Conservation (phyloP, 176 grass and related monocot genomes). For the Themeda triandra region DNA sequence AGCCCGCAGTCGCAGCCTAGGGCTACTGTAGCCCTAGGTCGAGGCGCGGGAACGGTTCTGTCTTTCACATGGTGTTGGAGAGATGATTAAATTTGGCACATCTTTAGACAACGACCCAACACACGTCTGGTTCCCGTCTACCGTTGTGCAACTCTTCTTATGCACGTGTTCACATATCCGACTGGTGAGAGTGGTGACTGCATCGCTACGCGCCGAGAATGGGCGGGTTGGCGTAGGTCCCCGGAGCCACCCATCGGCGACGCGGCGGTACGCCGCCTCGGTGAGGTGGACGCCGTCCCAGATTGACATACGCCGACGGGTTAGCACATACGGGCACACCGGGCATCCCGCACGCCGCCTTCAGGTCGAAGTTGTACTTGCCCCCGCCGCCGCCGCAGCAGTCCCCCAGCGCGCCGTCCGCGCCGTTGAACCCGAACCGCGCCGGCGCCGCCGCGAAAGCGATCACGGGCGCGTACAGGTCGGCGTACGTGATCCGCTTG, state of each 20-base stretch:
- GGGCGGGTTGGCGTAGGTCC: constrained; percentile 45
- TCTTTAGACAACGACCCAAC: too few species aligned
- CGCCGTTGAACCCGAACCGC: constrained; percentile 39
- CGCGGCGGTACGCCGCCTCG: constrained; percentile 44
- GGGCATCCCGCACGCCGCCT: constrained; percentile 12
- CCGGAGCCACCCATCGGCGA: constrained; percentile 51
- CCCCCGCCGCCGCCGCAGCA: constrained; percentile 54
- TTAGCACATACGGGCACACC: constrained; percentile 21
- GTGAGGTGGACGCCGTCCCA: constrained; percentile 68
- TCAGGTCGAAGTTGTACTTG: constrained; percentile 47
- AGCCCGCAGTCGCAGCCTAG: too few species aligned
- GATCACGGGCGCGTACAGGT: constrained; percentile 44
- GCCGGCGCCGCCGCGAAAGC: constrained; percentile 29
- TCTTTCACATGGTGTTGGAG: too few species aligned
- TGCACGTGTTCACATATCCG: too few species aligned
- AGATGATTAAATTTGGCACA: too few species aligned
- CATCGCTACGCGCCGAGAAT: not conserved
- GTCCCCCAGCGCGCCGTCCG: constrained; percentile 20
- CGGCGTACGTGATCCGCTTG: constrained; percentile 34
- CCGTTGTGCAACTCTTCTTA: too few species aligned
- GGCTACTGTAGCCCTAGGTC: too few species aligned
- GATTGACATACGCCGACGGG: constrained; percentile 38
- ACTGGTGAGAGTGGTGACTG: too few species aligned
- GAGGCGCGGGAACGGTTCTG: too few species aligned
- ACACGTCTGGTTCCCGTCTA: too few species aligned